Base-by-base conservation (phyloP, 495 filamentous ascomycete species). In the Lichina pygmaea region DNA sequence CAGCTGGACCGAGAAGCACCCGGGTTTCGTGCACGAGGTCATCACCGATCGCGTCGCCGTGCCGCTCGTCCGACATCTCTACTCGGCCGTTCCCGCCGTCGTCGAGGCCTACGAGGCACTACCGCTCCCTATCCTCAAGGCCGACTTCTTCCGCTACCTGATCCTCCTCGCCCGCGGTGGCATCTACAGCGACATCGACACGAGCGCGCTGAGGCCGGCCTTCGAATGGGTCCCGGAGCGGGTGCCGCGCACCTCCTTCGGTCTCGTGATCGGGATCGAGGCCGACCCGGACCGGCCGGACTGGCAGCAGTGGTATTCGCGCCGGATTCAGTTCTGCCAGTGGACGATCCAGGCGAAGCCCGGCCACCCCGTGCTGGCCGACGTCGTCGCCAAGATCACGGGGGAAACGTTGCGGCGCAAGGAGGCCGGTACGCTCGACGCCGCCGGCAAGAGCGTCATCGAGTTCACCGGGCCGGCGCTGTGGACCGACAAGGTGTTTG, bases 301-400 rank as follows among this genome's bases (percentile, higher is more conserved):
- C 53, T 97, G 89, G 89, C 69, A 72, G 34, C 67, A 92, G 0
- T 97, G 89, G 89, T 97, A 94, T 60, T 85, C 82, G 44, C 78
- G 89, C 44, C 68, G 89, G 31, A 83, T 97, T 44, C 89, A 97
- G 54, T 97, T 97, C 59, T 97, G 89, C 59, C 89, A 97, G 57
- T 97, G 89, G 89, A 97, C 89, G 5, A 93, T 97, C 44, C 86
- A 94, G 55, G 63, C 81, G 39, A 97, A 97, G 58, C 79, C 89
- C 0, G 89, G 89, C 7, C 89, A 97, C 54, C 89, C 89, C 0
- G 77, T 94, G 16, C 65, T 97, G 42, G 71, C 81, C 30, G 83
- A 94, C 47, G 72, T 94, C 44, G 81, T 97, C 31, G 68, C 81
- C 11, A 77, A 75, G 49, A 81, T 97, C 53, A 92, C 85, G 0